Evolutionary conservation across 2,329 filamentous ascomycete species (phyloP).

Genomic region (Scedosporium dehoogii): DNA sequence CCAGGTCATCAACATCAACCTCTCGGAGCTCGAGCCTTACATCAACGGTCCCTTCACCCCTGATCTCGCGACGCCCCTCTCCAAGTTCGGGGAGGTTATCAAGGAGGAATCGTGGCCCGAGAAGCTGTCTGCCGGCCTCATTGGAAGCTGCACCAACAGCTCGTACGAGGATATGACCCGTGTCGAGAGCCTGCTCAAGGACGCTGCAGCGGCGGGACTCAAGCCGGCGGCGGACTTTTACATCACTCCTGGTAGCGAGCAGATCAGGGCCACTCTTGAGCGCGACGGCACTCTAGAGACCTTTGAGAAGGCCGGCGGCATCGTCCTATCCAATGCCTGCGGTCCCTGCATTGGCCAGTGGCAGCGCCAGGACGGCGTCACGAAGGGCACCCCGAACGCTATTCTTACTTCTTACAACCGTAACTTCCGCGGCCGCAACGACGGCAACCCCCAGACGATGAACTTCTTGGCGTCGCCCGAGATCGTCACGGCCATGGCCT

Average conservation of each 20-base stretch:
- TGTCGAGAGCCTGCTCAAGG: constrained; percentile 84
- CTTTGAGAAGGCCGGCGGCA: constrained; percentile 77
- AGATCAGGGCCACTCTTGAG: constrained; percentile 89
- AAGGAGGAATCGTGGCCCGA: constrained; percentile 81
- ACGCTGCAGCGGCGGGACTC: constrained; percentile 79
- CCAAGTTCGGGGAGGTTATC: constrained; percentile 77
- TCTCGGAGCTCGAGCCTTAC: constrained; percentile 84
- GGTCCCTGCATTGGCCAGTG: constrained; percentile 92
- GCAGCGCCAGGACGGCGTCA: constrained; percentile 78
- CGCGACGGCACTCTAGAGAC: constrained; percentile 79
- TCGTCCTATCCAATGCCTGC: constrained; percentile 89
- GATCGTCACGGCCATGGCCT: constrained; percentile 92
- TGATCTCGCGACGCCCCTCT: constrained; percentile 86
- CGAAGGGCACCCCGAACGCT: constrained; percentile 81
- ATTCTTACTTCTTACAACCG: constrained; percentile 98
- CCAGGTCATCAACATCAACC: constrained; percentile 79
- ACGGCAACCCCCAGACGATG: constrained; percentile 94
- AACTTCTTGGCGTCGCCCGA: constrained; percentile 97
- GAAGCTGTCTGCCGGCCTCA: constrained; percentile 83
- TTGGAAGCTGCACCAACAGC: constrained; percentile 97
- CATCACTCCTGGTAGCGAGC: constrained; percentile 92
- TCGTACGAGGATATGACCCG: constrained; percentile 99
- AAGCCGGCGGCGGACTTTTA: constrained; percentile 88
- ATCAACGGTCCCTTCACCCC: constrained; percentile 97
- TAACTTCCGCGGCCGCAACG: constrained; percentile 94